A percentile compares a stretch with the other conserved stretches of the same genome.
Conservation (phyloP, 2,329 filamentous ascomycete genomes). For the Aspergillus floridensis region DNA sequence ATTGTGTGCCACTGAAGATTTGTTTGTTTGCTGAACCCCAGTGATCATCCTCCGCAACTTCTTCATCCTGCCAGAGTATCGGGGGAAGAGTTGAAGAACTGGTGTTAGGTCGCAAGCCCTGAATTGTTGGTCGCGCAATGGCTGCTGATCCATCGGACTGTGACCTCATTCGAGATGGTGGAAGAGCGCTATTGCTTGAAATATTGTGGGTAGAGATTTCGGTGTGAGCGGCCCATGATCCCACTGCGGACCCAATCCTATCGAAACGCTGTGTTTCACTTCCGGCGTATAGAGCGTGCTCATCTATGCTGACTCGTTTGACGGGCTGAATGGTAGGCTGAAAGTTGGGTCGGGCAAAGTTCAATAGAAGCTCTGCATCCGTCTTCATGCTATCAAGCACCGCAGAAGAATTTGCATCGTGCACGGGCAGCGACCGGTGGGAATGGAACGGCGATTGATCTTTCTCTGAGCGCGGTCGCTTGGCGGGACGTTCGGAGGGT, state of each 20-base stretch:
- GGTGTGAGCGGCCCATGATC: slow-evolving; percentile 16
- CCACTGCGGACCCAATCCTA: slow-evolving; percentile 21
- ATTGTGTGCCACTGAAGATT: slow-evolving; percentile 13
- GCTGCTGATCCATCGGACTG: slow-evolving; percentile 44
- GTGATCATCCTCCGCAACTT: slow-evolving; percentile 13
- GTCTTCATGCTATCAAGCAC: slow-evolving; percentile 44
- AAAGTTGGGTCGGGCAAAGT: slow-evolving; percentile 43
- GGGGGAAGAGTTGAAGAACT: slow-evolving; percentile 37
- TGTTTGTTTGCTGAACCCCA: slow-evolving; percentile 14
- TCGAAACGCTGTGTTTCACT: slow-evolving; percentile 24
- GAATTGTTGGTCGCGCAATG: slow-evolving; percentile 37
- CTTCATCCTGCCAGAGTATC: slow-evolving; percentile 34
- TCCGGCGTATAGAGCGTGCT: slow-evolving; percentile 26
- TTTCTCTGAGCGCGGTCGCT: slow-evolving; percentile 60
- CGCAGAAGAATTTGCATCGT: slow-evolving; percentile 31
- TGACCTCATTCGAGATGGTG: slow-evolving; percentile 40
- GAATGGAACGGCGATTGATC: slow-evolving; percentile 44
- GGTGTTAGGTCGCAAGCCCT: slow-evolving; percentile 37
- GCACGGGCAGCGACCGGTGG: slow-evolving; percentile 24
- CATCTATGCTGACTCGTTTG: slow-evolving; percentile 34
- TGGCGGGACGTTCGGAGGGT: slow-evolving; percentile 51
- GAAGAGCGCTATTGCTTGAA: slow-evolving; percentile 21
- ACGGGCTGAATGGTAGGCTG: slow-evolving; percentile 23
- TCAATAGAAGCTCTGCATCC: slow-evolving; percentile 50
- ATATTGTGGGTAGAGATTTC: slow-evolving; percentile 16